Base-by-base conservation (phyloP, 2,329 filamentous ascomycete species). In the Colletotrichum siamense region DNA sequence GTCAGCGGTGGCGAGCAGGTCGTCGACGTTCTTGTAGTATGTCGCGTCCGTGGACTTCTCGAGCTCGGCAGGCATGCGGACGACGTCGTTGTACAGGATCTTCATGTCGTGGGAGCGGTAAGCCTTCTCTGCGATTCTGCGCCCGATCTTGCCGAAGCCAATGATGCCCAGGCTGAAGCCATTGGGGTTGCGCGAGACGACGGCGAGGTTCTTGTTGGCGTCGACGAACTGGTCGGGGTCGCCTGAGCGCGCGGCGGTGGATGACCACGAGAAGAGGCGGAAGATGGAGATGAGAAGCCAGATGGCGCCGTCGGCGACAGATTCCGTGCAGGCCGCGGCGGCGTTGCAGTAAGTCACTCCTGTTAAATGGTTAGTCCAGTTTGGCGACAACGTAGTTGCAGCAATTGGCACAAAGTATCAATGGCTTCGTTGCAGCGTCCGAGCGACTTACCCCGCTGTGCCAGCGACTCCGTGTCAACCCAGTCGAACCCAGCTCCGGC, bases 101-200 rank as follows among this genome's bases (percentile, higher is more conserved):
- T 84, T 84, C 86, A 92, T 90, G 57, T 90, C 91, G 77, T 92
- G 91, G 0, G 87, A 87, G 34, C 86, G 86, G 57, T 73, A 52
- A 5, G 89, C 89, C 57, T 89, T 86, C 49, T 88, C 85, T 22
- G 84, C 85, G 66, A 79, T 85, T 8, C 88, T 88, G 16, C 86
- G 84, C 4, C 91, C 91, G 63, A 92, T 92, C 12, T 90, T 89
- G 30, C 91, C 91, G 89, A 92, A 91, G 13, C 91, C 91, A 3
- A 92, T 82, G 73, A 92, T 90, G 7, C 90, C 91, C 85, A 61
- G 88, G 86, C 57, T 69, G 64, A 73, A 76, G 69, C 73, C 70
- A 34, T 76, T 76, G 64, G 73, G 73, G 28, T 76, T 76, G 8
- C 73, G 64, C 16, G 73, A 76, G 26, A 76, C 73, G 26, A 57